Evolutionary conservation across 352 stramenopile species (phyloP), one percentile per base, ranked within the genome.

Genomic region (Detonula confervacea): DNA sequence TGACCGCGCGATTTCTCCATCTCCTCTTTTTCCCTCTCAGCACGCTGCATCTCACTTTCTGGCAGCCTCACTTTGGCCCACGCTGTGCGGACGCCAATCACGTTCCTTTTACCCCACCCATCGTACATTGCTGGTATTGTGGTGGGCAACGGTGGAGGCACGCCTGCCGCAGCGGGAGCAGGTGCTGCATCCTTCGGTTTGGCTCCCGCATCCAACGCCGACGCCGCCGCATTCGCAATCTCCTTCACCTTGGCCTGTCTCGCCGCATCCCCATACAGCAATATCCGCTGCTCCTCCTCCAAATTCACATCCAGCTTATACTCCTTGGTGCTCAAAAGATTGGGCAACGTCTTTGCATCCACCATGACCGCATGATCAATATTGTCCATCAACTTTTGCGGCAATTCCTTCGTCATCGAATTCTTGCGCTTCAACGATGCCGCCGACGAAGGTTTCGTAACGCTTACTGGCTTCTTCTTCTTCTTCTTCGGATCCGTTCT

Each of bases 331-430:
- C 0, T 33, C 1, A 77, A 55, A 37, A 82, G 67, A 55, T 83
- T 71, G 1, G 85, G 63, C 1, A 91, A 47, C 30, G 30, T 62
- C 27, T 83, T 83, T 20, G 72, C 65, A 83, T 90, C 81, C 66
- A 90, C 87, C 27, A 87, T 56, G 7, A 89, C 75, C 11, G 83
- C 76, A 72, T 91, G 85, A 76, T 93, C 80, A 4, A 93, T 65
- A 57, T 81, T 66, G 77, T 91, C 73, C 87, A 91, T 91, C 1
- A 88, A 63, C 35, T 89, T 76, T 47, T 78, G 80, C 52, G 86
- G 90, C 63, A n/a, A n/a, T n/a, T n/a, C n/a, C n/a, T 89, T 78
- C 11, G 35, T 44, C 35, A 44, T 12, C 12, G 35, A 44, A 44
- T 44, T 44, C 35, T 44, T 44, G 6, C 35, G 35, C 12, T 44